These are phyloP conservation scores for Myxozyma mucilagina DNA, from an alignment of 805 yeast genomes.

Conservation along the genomic window DNA sequence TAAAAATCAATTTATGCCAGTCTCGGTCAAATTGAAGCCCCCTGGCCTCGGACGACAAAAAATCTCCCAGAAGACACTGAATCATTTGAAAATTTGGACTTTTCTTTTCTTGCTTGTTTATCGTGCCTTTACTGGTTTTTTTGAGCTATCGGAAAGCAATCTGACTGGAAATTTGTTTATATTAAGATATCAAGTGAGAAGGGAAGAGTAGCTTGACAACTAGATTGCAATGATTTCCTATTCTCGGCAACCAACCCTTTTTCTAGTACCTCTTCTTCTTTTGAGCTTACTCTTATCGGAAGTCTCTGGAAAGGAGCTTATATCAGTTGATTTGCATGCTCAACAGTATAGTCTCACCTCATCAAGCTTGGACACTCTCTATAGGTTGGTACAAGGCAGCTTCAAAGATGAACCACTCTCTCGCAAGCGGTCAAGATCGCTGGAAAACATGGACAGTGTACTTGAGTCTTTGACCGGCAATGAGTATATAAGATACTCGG, in stretches of 20 bases:
- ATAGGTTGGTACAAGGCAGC: no score
- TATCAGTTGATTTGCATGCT: conserved; percentile 4
- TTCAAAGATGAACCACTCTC: not conserved
- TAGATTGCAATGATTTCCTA: no score
- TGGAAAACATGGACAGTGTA: not conserved
- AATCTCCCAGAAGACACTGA: not conserved
- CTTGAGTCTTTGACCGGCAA: not conserved
- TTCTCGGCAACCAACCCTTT: not conserved
- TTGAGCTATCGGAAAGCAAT: no score
- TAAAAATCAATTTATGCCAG: conserved; percentile 2
- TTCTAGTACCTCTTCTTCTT: not conserved
- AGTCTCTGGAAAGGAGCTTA: not conserved
- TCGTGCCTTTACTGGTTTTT: no score
- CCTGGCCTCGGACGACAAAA: no score
- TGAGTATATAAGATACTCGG: conserved; percentile 3
- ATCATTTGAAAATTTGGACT: not conserved
- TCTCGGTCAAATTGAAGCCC: no score
- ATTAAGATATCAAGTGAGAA: no score
- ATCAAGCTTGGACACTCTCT: no score
- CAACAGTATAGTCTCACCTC: not conserved
- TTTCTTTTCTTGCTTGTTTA: not conserved
- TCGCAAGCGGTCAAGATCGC: not conserved
- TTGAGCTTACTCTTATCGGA: not conserved
- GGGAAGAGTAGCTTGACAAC: no score
- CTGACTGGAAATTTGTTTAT: no score